Evolutionary conservation across 176 grass and related monocot species (phyloP), one percentile per base, ranked within the genome.

Genomic region (Musa troglodytarum): DNA sequence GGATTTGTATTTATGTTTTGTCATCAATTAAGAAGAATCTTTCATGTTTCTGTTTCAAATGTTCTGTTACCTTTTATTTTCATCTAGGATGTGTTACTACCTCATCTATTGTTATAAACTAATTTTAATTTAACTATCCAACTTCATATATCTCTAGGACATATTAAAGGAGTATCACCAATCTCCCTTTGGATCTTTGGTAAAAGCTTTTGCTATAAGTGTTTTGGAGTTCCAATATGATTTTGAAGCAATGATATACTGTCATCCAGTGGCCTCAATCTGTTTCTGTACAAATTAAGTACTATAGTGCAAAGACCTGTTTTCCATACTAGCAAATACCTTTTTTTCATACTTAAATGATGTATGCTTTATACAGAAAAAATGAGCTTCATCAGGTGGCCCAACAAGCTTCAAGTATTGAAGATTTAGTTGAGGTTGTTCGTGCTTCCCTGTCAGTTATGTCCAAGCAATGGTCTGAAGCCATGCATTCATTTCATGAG

Each of bases 351-450:
- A 1, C 69, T 49, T 68, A 22, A 12, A 49, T 19, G 15, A 72
- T 73, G 71, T 77, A 54, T 77, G 14, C 21, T 34, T 79, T 61
- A 13, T 69, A 51, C 81, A 97, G 93, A 76, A 97, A 97, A 87
- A 97, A 90, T 79, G 93, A 97, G 79, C 83, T 97, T 82, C 88
- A 97, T 89, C 93, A 97, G 84, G 88, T 97, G 77, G 87, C 93
- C 51, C 93, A 90, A 63, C 93, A 93, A 90, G 93, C 93, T 63
- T 97, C 90, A 82, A 97, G 83, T 85, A 97, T 97, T 83, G 89
- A 90, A 84, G 93, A 97, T 93, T 72, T 97, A 74, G 70, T 91
- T 24, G 87, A 97, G 90, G 93, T 93, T 63, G 83, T 85, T 11
- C 85, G 88, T 29, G 78, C 84, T 73, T 97, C 93, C 54, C 72